phyloP scores from a whole-genome alignment of 129 eudicot species.

The Rutidosis leptorrhynchoides region DNA sequence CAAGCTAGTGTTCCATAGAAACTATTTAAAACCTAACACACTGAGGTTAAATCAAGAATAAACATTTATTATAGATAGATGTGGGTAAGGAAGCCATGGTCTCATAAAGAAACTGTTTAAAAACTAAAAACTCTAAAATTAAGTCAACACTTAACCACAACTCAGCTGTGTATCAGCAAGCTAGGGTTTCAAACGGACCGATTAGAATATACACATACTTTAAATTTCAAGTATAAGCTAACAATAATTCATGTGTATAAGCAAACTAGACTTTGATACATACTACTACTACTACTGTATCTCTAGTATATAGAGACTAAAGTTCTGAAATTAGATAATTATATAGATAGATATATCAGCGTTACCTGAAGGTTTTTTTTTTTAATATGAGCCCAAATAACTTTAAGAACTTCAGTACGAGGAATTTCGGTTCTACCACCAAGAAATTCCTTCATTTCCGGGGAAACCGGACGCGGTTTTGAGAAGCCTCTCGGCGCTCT shows the following conservation, averaged over 20 bases:
- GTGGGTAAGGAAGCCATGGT: constrained; percentile 14
- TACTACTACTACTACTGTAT: too few species aligned
- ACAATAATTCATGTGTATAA: neutral
- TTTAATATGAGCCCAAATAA: constrained; percentile 42
- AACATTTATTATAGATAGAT: neutral
- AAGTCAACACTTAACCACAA: neutral
- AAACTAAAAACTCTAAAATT: neutral
- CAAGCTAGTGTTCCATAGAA: constrained; percentile 13
- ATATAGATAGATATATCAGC: neutral
- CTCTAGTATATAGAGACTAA: neutral
- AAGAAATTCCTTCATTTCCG: constrained; percentile 42
- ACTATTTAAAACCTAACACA: neutral
- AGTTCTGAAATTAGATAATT: neutral
- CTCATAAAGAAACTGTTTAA: neutral
- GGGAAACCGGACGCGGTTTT: constrained; percentile 39
- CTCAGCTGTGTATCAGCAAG: neutral
- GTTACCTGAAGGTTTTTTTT: constrained; percentile 36
- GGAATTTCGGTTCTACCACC: constrained; percentile 40
- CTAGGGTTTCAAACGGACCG: constrained; percentile 11
- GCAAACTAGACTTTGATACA: neutral
- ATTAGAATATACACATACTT: neutral
- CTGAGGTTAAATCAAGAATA: neutral
- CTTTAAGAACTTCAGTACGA: constrained; percentile 37
- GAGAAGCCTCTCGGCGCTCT: constrained; percentile 40
- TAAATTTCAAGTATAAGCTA: neutral